These are phyloP conservation scores for Nicotiana knightiana DNA, from an alignment of 257 asterid species.

Conservation along the genomic window DNA sequence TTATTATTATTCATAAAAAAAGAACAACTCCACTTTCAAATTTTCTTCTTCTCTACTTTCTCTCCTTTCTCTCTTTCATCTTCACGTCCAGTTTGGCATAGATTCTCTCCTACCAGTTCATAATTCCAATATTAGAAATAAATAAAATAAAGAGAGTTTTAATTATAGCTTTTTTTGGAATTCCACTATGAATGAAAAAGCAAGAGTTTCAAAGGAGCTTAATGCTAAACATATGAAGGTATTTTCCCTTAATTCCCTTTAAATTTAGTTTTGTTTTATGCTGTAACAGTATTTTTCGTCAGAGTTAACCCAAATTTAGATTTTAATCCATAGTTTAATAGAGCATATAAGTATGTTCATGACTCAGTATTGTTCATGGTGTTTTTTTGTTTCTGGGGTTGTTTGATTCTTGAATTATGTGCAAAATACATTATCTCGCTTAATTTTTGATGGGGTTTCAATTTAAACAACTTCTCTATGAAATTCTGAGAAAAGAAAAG, in stretches of 20 bases:
- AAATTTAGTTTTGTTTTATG: background rate
- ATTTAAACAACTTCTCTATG: no score
- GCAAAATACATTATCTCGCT: no score
- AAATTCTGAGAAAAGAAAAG: no score
- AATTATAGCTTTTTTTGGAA: background rate
- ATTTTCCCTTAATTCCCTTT: background rate
- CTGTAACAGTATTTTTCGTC: background rate
- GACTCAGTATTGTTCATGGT: background rate
- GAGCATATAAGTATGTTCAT: background rate
- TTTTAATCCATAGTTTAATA: background rate
- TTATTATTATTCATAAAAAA: background rate
- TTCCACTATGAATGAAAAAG: slow-evolving; percentile 31
- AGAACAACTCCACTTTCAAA: background rate
- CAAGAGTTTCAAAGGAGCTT: slow-evolving; percentile 34
- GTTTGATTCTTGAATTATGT: background rate
- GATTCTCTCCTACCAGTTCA: background rate
- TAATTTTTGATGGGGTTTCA: no score
- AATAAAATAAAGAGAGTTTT: background rate
- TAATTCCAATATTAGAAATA: background rate
- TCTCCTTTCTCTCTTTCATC: background rate
- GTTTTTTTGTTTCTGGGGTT: background rate
- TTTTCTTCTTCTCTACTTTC: slow-evolving; percentile 5
- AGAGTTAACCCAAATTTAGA: background rate
- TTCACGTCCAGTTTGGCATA: background rate
- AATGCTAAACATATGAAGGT: slow-evolving; percentile 38